Conservation (phyloP, 306 rosid species). For the Gillenia trifoliata region DNA sequence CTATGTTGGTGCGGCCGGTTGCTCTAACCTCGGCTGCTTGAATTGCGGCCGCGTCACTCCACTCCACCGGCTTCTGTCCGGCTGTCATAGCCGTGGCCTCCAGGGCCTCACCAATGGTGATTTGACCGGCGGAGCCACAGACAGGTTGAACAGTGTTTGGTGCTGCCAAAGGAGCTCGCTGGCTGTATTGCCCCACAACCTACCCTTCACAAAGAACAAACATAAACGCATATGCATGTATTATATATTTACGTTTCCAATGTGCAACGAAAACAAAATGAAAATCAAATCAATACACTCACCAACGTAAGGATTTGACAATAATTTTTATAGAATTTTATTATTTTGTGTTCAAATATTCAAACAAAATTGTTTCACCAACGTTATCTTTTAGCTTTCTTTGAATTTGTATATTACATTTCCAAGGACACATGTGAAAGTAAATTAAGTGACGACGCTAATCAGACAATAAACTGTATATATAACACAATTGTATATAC, state of each 20-base stretch:
- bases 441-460: no score
- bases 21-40: slow-evolving; percentile 80
- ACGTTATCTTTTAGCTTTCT: neutral
- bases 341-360: neutral
- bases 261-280: neutral
- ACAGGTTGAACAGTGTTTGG: slow-evolving; percentile 12
- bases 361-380: neutral
- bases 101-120: slow-evolving; percentile 76
- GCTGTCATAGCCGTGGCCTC: slow-evolving; percentile 56
- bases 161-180: slow-evolving; percentile 25
- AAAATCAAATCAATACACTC: neutral
- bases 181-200: slow-evolving; percentile 41
- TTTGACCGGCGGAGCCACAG: slow-evolving; percentile 13
- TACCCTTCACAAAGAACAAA: slow-evolving; percentile 14
- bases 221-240: neutral
- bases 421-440: no score
- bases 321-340: neutral
- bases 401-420: no score
- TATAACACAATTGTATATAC: no score
- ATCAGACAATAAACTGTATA: no score
- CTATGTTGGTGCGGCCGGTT: slow-evolving; percentile 50
- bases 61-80: slow-evolving; percentile 49
- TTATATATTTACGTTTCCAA: neutral
- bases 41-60: slow-evolving; percentile 69
- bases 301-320: neutral